These are phyloP conservation scores for Pyropia yezoensis DNA, from an alignment of 23 red algal genomes.

Conservation along the genomic window DNA sequence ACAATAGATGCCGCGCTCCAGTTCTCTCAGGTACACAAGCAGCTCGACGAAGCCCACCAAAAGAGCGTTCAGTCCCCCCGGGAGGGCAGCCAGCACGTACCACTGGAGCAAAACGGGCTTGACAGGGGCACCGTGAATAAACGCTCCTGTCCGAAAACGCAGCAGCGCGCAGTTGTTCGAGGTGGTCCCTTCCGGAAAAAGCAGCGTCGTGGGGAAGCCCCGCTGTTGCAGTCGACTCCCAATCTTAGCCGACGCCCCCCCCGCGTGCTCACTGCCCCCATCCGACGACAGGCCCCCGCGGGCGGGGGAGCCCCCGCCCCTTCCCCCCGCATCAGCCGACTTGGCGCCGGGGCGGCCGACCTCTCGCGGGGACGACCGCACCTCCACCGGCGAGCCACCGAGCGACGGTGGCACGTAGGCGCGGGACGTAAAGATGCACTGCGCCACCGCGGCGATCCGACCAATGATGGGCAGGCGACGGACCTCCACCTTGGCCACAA, in stretches of 20 bases:
- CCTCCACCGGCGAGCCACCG: no score
- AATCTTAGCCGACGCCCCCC: no score
- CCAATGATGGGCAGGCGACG: slow-evolving; percentile 16
- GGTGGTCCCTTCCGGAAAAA: slow-evolving; percentile 57
- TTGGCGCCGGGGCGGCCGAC: slow-evolving; percentile 3
- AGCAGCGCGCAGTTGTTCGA: slow-evolving; percentile 34
- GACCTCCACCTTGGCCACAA: slow-evolving; percentile 35
- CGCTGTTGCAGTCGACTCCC: no score
- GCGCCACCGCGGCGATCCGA: slow-evolving; percentile 15
- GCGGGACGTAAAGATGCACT: slow-evolving; percentile 35
- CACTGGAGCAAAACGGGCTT: slow-evolving; percentile 12
- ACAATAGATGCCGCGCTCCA: no score
- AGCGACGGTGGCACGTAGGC: not conserved
- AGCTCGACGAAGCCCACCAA: no score
- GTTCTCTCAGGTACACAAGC: no score
- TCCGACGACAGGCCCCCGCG: no score
- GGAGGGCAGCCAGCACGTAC: slow-evolving; percentile 3
- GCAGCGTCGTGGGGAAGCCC: slow-evolving; percentile 21
- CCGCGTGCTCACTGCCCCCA: no score
- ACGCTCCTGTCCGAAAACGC: slow-evolving; percentile 42
- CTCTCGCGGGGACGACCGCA: not conserved
- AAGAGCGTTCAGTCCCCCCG: slow-evolving; percentile 9
- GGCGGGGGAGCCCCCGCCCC: no score
- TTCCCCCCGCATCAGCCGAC: not conserved
- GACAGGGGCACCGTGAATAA: slow-evolving; percentile 16